Evolutionary conservation across 2,329 filamentous ascomycete species (phyloP).

Genomic region (Nakataea oryzae): DNA sequence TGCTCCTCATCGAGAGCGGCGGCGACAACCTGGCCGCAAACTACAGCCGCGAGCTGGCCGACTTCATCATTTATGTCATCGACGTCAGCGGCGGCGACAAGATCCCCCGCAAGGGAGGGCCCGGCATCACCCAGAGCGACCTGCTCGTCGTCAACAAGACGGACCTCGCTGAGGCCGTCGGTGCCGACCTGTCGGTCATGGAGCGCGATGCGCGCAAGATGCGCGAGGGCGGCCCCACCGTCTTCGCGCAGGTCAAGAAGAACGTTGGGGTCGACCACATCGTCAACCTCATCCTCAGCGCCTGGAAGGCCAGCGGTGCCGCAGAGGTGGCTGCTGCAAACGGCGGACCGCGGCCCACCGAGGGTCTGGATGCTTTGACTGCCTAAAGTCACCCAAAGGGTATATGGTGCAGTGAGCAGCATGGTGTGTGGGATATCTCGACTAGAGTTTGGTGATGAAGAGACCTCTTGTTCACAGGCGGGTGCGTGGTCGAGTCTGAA

Average conservation of each 20-base stretch:
- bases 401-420: constrained; percentile 1
- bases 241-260: constrained; percentile 97
- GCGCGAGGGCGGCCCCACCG: constrained; percentile 86
- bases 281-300: constrained; percentile 75
- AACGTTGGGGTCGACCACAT: constrained; percentile 78
- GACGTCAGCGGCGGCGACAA: constrained; percentile 96
- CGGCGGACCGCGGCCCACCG: constrained; percentile 48
- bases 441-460: background rate
- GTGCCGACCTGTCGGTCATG: constrained; percentile 88
- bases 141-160: constrained; percentile 95
- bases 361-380: constrained; percentile 37
- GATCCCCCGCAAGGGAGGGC: constrained; percentile 89
- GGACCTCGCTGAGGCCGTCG: constrained; percentile 80
- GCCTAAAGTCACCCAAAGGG: background rate
- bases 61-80: constrained; percentile 98
- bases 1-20: constrained; percentile 89
- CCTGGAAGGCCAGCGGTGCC: constrained; percentile 86
- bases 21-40: constrained; percentile 97
- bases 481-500: background rate
- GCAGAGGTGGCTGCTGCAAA: constrained; percentile 42
- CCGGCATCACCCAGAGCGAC: constrained; percentile 94
- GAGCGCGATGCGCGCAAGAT: constrained; percentile 90
- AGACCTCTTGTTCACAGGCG: background rate
- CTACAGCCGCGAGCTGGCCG: constrained; percentile 87
- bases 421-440: background rate